Evolutionary conservation across 495 filamentous ascomycete species (phyloP).

Genomic region (Xylaria sp.): DNA sequence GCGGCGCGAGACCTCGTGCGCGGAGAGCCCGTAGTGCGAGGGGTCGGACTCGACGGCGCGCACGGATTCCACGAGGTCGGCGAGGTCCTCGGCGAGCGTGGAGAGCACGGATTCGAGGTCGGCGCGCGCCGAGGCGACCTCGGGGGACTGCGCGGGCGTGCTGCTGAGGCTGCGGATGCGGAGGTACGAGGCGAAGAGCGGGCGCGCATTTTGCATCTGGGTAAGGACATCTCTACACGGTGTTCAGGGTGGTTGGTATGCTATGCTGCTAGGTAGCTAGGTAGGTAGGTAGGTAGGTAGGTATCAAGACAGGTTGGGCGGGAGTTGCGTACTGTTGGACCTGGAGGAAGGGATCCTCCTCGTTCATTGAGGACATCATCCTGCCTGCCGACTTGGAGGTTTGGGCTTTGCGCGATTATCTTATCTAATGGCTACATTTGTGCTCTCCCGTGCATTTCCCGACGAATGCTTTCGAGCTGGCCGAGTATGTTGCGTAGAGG

Average conservation of each 20-base stretch:
- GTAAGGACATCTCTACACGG: conserved; percentile 78
- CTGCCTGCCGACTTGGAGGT: conserved; percentile 50
- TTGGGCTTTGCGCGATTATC: conserved; percentile 39
- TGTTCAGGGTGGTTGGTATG: conserved; percentile 1
- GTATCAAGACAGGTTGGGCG: too few relatives aligned
- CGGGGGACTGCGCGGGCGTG: conserved; percentile 66
- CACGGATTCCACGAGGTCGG: conserved; percentile 88
- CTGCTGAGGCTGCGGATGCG: conserved; percentile 86
- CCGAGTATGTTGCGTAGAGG: not conserved
- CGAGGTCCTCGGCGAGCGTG: conserved; percentile 82
- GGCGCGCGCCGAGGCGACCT: conserved; percentile 79
- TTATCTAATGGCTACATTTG: conserved; percentile 41
- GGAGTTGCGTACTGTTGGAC: conserved; percentile 73
- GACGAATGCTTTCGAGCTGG: not conserved
- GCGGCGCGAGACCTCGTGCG: conserved; percentile 80
- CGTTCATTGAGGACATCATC: conserved; percentile 76
- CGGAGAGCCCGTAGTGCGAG: conserved; percentile 84
- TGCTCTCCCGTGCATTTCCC: conserved; percentile 9
- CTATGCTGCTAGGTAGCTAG: too few relatives aligned
- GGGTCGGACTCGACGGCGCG: conserved; percentile 89
- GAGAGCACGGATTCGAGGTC: conserved; percentile 82
- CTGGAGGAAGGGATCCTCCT: conserved; percentile 90
- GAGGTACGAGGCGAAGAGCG: conserved; percentile 92
- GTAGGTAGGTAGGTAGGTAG: too few relatives aligned
- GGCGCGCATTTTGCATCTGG: conserved; percentile 77